Conservation (phyloP, 441 rosid species). For the Gossypium schwendimanii region DNA sequence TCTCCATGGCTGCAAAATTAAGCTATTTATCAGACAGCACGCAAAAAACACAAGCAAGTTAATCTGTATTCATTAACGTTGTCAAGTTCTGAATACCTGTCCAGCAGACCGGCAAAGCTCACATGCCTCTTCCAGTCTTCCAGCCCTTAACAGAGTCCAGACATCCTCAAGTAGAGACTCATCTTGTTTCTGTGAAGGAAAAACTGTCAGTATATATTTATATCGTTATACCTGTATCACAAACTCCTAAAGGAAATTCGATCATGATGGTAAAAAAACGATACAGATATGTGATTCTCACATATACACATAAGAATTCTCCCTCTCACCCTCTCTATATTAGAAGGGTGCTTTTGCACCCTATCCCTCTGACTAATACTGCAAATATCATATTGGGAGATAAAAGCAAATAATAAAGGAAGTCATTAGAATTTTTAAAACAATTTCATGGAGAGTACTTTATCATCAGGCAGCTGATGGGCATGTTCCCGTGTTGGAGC, state of each 20-base stretch:
- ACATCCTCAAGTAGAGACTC: slow-evolving; percentile 94
- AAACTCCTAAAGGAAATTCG: not conserved
- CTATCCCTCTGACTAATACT: not conserved
- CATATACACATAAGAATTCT: not conserved
- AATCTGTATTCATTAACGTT: slow-evolving; percentile 5
- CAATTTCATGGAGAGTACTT: slow-evolving; percentile 37
- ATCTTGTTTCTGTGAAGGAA: slow-evolving; percentile 71
- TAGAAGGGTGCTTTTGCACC: not conserved
- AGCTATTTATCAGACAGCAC: slow-evolving; percentile 7
- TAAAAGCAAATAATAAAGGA: slow-evolving; percentile 1
- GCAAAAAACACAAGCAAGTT: slow-evolving; percentile 3
- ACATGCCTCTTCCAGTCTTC: slow-evolving; percentile 87
- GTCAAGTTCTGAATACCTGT: slow-evolving; percentile 48
- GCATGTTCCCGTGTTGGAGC: slow-evolving; percentile 98
- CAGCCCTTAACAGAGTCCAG: slow-evolving; percentile 91
- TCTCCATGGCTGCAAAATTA: slow-evolving; percentile 79
- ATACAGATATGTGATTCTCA: not conserved
- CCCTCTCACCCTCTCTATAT: not conserved
- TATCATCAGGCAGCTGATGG: slow-evolving; percentile 69
- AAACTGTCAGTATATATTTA: slow-evolving; percentile 13
- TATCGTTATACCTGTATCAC: not conserved
- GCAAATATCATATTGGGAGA: slow-evolving; percentile 1
- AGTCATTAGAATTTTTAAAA: slow-evolving; percentile 10
- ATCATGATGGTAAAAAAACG: not conserved
- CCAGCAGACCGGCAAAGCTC: slow-evolving; percentile 93